Evolutionary conservation across 192 early-diverging fungal genomes (phyloP), one percentile per base, ranked within the genome.

Genomic region (Borealophlyctis nickersoniae): DNA sequence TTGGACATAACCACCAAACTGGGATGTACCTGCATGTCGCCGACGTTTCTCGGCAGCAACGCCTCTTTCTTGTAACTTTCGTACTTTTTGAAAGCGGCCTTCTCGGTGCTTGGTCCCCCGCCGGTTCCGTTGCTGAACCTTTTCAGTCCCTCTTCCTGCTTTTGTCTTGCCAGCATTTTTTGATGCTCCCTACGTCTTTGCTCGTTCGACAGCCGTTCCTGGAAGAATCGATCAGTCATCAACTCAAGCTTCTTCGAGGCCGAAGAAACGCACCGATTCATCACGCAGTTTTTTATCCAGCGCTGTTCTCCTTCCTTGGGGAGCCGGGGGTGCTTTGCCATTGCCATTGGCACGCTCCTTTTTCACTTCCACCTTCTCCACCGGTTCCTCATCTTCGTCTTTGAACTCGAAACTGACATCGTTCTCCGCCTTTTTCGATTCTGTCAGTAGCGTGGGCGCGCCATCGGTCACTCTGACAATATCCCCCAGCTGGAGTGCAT

Each of bases 61-160:
- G 88, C 82, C 57, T 98, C 97, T 64, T 90, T 82, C 71, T 90
- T 87, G 74, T 99, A 99, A 81, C 92, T 93, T 73, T 98, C 97
- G 74, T 94, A 96, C 73, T 90, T 90, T 58, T 84, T 84, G 70
- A 95, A 92, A 22, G 82, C 80, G 19, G 81, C 82, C 67, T 89
- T 83, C 52, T 88, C 78, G 49, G 92, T 84, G 45, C 79, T 81
- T 49, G 81, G 78, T 22, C 76, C 77, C 23, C 82, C 81, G 9
- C 71, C 79, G 2, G 56, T 64, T 4, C 73, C 81, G 36, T 89
- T 88, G 0, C 86, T 77, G 77, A 88, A 99, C 35, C 86, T 80
- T 32, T 82, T 77, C n/a, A 92, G 67, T 9, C 94, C 95, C 50
- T 93, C 92, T 0, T 76, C 83, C 23, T 88, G 84, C 51, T 90